Base-by-base conservation (phyloP, 805 yeast genomes). In the Wickerhamiella musiphila region DNA sequence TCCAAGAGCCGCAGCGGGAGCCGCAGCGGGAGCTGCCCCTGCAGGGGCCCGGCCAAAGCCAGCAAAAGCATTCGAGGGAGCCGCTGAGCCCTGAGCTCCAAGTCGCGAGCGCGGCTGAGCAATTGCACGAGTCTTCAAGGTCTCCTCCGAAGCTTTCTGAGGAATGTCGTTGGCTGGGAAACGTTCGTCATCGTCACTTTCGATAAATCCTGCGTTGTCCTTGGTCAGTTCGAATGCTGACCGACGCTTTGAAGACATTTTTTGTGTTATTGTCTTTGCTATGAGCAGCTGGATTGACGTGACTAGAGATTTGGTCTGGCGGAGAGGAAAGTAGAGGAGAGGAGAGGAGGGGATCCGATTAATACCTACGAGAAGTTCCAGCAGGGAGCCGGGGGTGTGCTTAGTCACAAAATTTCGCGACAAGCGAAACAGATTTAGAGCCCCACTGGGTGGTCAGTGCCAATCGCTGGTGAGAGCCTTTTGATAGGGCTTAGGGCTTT, bases 51-150 rank as follows among this genome's bases (percentile, higher is more conserved):
- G 13, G 9, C 28, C 33, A 9, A 37, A 19, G 13, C n/a, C 21
- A 2, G 38, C 37, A 33, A 34, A 35, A 17, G 41, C 38, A 18
- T 31, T 31, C 10, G 37, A 23, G 23, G 39, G 23, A 7, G 35
- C 33, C 10, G 19, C 24, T 9, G 39, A 23, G 34, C 28, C 13
- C n/a, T 12, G 9, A 4, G 22, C 14, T 20, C 35, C 21, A 6
- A 30, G 31, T 18, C 42, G 32, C 23, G 42, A 18, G 11, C 47
- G 40, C 19, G 49, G 40, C 46, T 65, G 60, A 18, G 78, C 65
- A 35, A 79, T 77, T 57, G 71, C 76, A 46, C 94, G 62, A 35
- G 57, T 63, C 18, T 82, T 68, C 65, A 82, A 52, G 5, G 69
- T 72, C 4, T 63, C 70, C 3, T 66, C 60, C 1, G 78, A 61